These are phyloP conservation scores for Dysphania ambrosioides DNA, from an alignment of 148 eudicot genomes.

Conservation along the genomic window DNA sequence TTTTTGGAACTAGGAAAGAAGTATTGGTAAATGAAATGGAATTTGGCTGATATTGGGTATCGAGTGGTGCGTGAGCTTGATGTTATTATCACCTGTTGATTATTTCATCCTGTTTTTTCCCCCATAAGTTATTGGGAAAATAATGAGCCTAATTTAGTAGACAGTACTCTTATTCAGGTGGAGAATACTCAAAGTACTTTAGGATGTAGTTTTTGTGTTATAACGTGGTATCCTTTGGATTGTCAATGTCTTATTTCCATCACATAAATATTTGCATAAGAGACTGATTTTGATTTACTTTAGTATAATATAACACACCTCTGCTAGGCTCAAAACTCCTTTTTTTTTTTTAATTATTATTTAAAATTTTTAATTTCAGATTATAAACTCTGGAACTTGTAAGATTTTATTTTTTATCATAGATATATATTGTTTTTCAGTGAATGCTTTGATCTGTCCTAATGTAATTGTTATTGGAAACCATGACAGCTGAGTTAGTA, in stretches of 20 bases:
- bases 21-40: background rate
- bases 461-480: background rate
- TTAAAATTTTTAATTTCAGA: no score
- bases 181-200: no score
- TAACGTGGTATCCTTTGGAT: background rate
- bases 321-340: background rate
- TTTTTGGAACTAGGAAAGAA: background rate
- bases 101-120: no score
- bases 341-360: background rate
- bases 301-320: background rate
- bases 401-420: background rate
- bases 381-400: background rate
- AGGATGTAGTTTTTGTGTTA: background rate
- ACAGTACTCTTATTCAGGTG: no score
- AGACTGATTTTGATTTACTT: background rate
- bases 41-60: background rate
- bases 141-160: no score
- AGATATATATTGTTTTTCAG: background rate
- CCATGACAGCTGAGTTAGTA: constrained; percentile 1
- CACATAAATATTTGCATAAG: background rate
- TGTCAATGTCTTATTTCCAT: background rate
- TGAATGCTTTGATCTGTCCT: background rate
- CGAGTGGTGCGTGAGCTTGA: background rate
- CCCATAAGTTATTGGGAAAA: no score
- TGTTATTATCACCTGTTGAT: background rate